Base-by-base conservation (phyloP, 176 grass and related monocot species). In the Bromus sterilis region DNA sequence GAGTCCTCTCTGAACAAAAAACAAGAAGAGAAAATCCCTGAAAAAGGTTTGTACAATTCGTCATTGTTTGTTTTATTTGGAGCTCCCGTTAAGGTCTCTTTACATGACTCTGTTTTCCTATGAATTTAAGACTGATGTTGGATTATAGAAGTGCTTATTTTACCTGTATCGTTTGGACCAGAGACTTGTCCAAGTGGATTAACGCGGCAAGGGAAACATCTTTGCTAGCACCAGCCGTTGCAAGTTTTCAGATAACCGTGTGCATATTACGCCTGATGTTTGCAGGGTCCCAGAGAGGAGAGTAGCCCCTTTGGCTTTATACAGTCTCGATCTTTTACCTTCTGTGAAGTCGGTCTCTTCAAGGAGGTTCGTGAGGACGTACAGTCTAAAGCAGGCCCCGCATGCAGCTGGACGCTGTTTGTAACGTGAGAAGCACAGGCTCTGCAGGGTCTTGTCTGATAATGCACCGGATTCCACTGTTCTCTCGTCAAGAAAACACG, bases 301-400 rank as follows among this genome's bases (percentile, higher is more conserved):
- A n/a, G n/a, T n/a, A n/a, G n/a, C n/a, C n/a, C 35, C 44, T 88
- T 83, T 79, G 75, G 58, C 66, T 78, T 66, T 51, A 12, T 64
- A 57, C 78, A 36, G 29, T 30, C 7, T 82, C 24, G 37, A 44
- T 28, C 67, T 44, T 44, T 59, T 64, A 44, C 66, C 41, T 20
- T 20, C n/a, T 66, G 9, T 28, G 30, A 66, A 83, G 57, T 74
- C 73, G 60, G 81, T 65, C 58, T 25, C 30, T 70, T 60, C 23
- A 49, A 70, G 62, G 37, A 26, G 35, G 51, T 46, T 24, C 36
- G 30, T 53, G 55, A 14, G 69, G 51, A 18, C 11, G 51, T 10
- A 40, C 61, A 67, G 30, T 59, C 29, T 57, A 79, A 37, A 73
- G 56, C 56, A 49, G 71, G 33, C 20, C n/a, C 39, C 20, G 26